Evolutionary conservation across 2,329 filamentous ascomycete species (phyloP).

Genomic region (Berkeleyomyces rouxiae): DNA sequence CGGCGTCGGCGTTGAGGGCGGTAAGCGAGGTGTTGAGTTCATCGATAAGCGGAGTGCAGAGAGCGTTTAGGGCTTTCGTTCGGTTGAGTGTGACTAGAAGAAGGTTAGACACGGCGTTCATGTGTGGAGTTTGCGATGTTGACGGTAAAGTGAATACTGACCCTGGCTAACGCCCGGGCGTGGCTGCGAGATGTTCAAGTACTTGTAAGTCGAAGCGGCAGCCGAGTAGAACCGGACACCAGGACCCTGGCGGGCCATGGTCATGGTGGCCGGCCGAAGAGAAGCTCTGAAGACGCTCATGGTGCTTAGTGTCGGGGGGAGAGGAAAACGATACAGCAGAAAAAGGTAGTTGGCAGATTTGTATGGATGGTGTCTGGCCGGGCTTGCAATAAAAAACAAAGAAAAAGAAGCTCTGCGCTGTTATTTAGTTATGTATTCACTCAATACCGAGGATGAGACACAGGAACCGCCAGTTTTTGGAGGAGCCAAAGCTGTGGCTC

Average conservation of each 20-base stretch:
- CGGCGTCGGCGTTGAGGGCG: constrained; percentile 51
- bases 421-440: neutral
- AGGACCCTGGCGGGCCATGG: neutral
- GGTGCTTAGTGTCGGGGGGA: neutral
- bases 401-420: neutral
- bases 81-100: constrained; percentile 71
- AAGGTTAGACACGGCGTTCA: neutral
- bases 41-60: constrained; percentile 75
- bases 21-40: constrained; percentile 72
- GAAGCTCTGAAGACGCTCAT: neutral
- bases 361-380: neutral
- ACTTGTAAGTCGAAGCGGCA: constrained; percentile 46
- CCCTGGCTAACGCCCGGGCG: constrained; percentile 82
- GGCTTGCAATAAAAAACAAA: neutral
- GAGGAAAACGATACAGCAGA: neutral
- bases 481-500: neutral
- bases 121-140: no score
- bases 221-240: constrained; percentile 1
- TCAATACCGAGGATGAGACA: neutral
- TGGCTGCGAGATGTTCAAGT: constrained; percentile 65
- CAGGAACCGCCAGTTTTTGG: neutral
- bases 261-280: neutral
- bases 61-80: constrained; percentile 87
- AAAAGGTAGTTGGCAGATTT: neutral
- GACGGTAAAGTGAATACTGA: constrained; percentile 26